Evolutionary conservation across 2,329 filamentous ascomycete genomes (phyloP).

Genomic region (Colletotrichum eremochloae): DNA sequence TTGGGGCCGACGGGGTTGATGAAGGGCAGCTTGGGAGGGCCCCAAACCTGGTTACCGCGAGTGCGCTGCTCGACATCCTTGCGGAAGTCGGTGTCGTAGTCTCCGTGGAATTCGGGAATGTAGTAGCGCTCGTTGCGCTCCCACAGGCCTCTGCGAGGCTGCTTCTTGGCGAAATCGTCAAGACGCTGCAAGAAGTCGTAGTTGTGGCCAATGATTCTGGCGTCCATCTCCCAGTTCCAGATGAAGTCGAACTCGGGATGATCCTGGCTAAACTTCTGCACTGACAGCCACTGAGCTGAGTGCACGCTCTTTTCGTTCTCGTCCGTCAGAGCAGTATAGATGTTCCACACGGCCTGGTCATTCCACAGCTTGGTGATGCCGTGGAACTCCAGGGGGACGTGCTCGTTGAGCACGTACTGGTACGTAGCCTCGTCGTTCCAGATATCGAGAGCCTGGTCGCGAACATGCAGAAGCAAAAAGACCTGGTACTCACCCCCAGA

Average conservation of each 20-base stretch:
- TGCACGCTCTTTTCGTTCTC: conserved; percentile 67
- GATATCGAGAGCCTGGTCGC: conserved; percentile 69
- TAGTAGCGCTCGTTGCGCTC: conserved; percentile 81
- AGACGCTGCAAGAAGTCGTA: conserved; percentile 82
- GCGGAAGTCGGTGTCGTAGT: conserved; percentile 76
- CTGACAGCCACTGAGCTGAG: conserved; percentile 76
- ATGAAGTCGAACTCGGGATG: conserved; percentile 85
- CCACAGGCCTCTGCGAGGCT: conserved; percentile 80
- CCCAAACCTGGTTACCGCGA: conserved; percentile 75
- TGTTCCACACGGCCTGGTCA: conserved; percentile 77
- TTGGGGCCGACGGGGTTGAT: conserved; percentile 73
- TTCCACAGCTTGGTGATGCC: conserved; percentile 82
- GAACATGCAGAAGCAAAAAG: conserved; percentile 84
- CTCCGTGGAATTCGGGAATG: conserved; percentile 76
- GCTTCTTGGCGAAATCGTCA: conserved; percentile 71
- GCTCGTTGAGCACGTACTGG: conserved; percentile 69
- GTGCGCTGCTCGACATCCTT: conserved; percentile 69
- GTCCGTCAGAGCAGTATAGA: conserved; percentile 82
- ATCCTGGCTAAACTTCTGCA: conserved; percentile 81
- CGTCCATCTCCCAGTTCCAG: conserved; percentile 92
- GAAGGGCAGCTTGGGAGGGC: conserved; percentile 70
- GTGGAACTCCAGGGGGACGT: conserved; percentile 77
- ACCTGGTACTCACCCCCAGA: conserved; percentile 87
- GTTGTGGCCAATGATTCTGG: conserved; percentile 83
- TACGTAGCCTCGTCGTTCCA: conserved; percentile 72